Base-by-base conservation (phyloP, 495 filamentous ascomycete genomes). In the Neurospora sp. region DNA sequence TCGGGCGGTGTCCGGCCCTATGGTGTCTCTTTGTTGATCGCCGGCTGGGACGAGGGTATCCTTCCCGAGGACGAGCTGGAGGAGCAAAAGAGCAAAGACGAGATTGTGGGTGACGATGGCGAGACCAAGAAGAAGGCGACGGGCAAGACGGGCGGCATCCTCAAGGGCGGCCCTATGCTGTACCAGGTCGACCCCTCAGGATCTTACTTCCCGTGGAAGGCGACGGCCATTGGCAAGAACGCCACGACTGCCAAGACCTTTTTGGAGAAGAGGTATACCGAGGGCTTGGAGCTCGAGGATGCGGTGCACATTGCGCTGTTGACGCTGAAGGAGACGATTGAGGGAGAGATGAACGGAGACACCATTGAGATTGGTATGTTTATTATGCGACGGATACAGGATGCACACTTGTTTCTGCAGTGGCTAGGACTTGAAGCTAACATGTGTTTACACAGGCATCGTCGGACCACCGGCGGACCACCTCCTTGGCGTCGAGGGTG, bases 201-300 rank as follows among this genome's bases (percentile, higher is more conserved):
- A 68, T 94, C 91, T 80, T 98, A 99, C 79, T 99, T 98, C 83
- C 96, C 96, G 31, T 99, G 96, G 96, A 98, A 99, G 86, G 96
- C 96, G 70, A 99, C 96, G 74, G 96, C 96, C 59, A 99, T 99
- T 79, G 96, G 96, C 74, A 98, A 98, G 89, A 97, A 94, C 79
- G 96, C 96, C 40, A 98, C 96, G 20, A 96, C 92, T 76, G 96
- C 96, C 69, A 99, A 99, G 83, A 99, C 96, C 2, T 99, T 98
- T 85, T 84, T 99, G 78, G 96, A 99, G 88, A 99, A 99, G 89
- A 87, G 96, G 82, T 98, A 98, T 82, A 96, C 93, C 1, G 96
- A 99, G 82, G 94, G 94, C 18, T 86, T 99, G 80, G 96, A 99
- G 87, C 85, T 99, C 73, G 96, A 99, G 83, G 96, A 99, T 84